Conservation (phyloP, 768 basidiomycete genomes). For the Leccinum obscurum region DNA sequence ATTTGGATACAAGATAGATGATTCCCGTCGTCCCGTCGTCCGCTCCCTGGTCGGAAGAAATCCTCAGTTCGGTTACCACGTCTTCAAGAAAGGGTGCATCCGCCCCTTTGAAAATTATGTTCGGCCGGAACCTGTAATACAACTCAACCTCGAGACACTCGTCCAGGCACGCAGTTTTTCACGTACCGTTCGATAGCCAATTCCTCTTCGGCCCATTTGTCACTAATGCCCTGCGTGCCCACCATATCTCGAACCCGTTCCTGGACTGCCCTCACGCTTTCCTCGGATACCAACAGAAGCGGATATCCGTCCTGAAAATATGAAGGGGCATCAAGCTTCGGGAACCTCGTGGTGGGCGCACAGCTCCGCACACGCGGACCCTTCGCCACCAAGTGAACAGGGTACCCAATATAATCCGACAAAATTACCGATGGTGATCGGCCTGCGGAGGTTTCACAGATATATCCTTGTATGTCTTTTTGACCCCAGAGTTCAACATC, state of each 20-base stretch:
- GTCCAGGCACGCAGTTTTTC: conserved; percentile 1
- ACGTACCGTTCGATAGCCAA: conserved; percentile 61
- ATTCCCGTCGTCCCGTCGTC: conserved; percentile 16
- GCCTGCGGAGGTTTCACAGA: conserved; percentile 48
- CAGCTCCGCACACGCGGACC: conserved; percentile 56
- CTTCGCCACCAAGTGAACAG: conserved; percentile 67
- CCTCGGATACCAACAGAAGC: conserved; percentile 63
- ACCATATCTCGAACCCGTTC: conserved; percentile 46
- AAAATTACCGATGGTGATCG: conserved; percentile 54
- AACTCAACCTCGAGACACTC: conserved; percentile 4
- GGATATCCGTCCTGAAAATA: conserved; percentile 75
- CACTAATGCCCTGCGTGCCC: conserved; percentile 47
- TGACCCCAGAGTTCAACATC: conserved; percentile 51
- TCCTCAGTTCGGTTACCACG: conserved; percentile 58
- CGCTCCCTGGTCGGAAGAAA: conserved; percentile 40
- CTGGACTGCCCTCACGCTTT: conserved; percentile 58
- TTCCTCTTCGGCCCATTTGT: conserved; percentile 52
- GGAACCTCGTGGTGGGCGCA: conserved; percentile 53
- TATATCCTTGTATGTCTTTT: conserved; percentile 61
- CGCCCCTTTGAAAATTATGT: conserved; percentile 65
- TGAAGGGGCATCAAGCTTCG: conserved; percentile 54
- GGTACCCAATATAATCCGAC: conserved; percentile 59
- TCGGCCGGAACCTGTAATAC: conserved; percentile 65
- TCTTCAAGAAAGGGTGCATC: conserved; percentile 75
- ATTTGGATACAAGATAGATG: conserved; percentile 65